Percentiles rank a stretch among this genome's conserved stretches.
Evolutionary conservation across 2,329 filamentous ascomycete species (phyloP).

Genomic region (Penicillium aurantiogriseum): DNA sequence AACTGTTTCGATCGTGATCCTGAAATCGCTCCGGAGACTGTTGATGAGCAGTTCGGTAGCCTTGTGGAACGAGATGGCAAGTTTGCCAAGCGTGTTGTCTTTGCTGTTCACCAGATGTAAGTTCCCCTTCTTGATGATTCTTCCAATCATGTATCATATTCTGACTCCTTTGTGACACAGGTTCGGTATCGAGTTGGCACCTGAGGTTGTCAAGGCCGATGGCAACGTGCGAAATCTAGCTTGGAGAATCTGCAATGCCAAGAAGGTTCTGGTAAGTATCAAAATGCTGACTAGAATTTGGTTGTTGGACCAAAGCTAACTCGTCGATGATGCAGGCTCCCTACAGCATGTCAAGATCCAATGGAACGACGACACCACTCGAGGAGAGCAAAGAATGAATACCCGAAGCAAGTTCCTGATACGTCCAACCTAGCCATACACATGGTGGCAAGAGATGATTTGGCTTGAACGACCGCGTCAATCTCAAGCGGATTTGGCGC

Average conservation of each 20-base stretch:
- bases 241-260: slow-evolving; percentile 93
- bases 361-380: slow-evolving; percentile 61
- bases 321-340: slow-evolving; percentile 54
- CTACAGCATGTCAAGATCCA: slow-evolving; percentile 68
- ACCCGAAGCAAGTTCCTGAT: not conserved
- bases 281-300: not conserved
- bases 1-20: slow-evolving; percentile 93
- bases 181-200: slow-evolving; percentile 92
- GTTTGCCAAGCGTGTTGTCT: slow-evolving; percentile 85
- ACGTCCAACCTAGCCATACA: not conserved
- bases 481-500: not conserved
- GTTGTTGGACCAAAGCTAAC: slow-evolving; percentile 9
- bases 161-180: slow-evolving; percentile 33
- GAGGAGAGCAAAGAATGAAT: slow-evolving; percentile 27
- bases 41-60: slow-evolving; percentile 79
- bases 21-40: slow-evolving; percentile 78
- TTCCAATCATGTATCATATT: slow-evolving; percentile 1
- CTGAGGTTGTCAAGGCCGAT: slow-evolving; percentile 87
- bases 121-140: slow-evolving; percentile 20
- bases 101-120: slow-evolving; percentile 90
- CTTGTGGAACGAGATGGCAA: slow-evolving; percentile 84
- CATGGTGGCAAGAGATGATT: not conserved
- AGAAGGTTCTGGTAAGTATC: slow-evolving; percentile 79
- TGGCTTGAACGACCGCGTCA: not conserved
- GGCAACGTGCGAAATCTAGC: slow-evolving; percentile 86